Percentiles rank a stretch among this genome's conserved stretches.
These are phyloP conservation scores for Cucurbita maxima DNA, from an alignment of 306 rosid species.

Conservation along the genomic window DNA sequence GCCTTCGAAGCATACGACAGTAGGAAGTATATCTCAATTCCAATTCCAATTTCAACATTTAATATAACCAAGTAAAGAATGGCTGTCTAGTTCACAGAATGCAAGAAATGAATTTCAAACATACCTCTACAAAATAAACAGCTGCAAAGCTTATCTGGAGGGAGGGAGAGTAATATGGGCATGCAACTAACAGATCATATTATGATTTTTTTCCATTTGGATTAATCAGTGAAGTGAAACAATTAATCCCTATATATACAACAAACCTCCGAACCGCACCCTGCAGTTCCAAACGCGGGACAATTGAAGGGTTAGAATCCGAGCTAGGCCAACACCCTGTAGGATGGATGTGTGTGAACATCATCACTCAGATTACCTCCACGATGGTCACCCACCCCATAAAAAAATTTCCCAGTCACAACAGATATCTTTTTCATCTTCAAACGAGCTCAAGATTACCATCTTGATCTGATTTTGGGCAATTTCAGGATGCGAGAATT, in stretches of 20 bases:
- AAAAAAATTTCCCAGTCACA: background rate
- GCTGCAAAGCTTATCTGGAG: background rate
- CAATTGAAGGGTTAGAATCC: constrained; percentile 12
- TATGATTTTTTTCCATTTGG: constrained; percentile 6
- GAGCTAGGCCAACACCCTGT: background rate
- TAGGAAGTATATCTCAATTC: constrained; percentile 2
- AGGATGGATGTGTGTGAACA: constrained; percentile 1
- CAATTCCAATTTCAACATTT: background rate
- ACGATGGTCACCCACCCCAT: background rate
- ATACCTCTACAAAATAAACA: background rate
- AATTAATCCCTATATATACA: constrained; percentile 15
- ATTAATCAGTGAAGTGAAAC: constrained; percentile 9
- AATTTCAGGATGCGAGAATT: background rate
- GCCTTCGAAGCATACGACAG: background rate
- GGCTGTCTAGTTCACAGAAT: background rate
- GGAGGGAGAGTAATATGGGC: background rate
- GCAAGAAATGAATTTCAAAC: background rate
- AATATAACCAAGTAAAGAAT: background rate
- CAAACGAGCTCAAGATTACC: constrained; percentile 1
- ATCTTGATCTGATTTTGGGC: background rate
- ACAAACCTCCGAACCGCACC: constrained; percentile 10
- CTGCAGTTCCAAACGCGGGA: constrained; percentile 6
- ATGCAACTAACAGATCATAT: constrained; percentile 6
- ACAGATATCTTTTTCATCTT: constrained; percentile 5
- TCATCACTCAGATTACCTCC: background rate